Percentiles rank a stretch among this genome's conserved stretches.
Evolutionary conservation across 2,329 filamentous ascomycete species (phyloP).

Genomic region (Purpureocillium takamizusanense): DNA sequence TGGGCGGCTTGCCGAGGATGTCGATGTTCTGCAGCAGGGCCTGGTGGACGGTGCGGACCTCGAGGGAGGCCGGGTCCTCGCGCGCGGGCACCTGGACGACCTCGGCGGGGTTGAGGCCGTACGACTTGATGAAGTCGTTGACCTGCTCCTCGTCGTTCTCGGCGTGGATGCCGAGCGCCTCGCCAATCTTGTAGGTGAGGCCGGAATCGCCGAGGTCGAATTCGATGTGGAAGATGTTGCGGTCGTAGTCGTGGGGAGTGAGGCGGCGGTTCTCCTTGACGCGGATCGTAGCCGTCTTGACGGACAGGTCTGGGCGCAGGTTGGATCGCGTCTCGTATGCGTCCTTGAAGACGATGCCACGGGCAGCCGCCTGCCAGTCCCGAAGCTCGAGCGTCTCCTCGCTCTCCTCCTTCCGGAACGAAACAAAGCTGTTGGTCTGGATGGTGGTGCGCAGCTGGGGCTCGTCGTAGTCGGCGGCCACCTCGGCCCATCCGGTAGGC

Average conservation of each 20-base stretch:
- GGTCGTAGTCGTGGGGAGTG: slow-evolving; percentile 81
- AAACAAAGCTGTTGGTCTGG: slow-evolving; percentile 71
- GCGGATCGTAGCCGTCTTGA: slow-evolving; percentile 78
- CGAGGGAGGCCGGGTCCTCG: slow-evolving; percentile 63
- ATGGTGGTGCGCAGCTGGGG: slow-evolving; percentile 53
- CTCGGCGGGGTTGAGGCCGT: slow-evolving; percentile 73
- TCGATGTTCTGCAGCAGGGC: slow-evolving; percentile 86
- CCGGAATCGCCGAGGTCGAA: slow-evolving; percentile 90
- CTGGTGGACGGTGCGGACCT: slow-evolving; percentile 90
- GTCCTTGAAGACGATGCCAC: slow-evolving; percentile 89
- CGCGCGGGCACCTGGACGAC: slow-evolving; percentile 87
- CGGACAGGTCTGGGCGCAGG: slow-evolving; percentile 76
- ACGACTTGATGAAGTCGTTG: slow-evolving; percentile 78
- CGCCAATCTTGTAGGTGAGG: slow-evolving; percentile 92
- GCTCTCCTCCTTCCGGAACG: slow-evolving; percentile 66
- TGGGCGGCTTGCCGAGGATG: slow-evolving; percentile 92
- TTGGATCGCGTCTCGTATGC: slow-evolving; percentile 66
- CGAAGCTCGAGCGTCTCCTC: slow-evolving; percentile 59
- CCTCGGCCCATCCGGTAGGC: slow-evolving; percentile 70
- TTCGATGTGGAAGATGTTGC: slow-evolving; percentile 99
- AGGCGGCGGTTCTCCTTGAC: slow-evolving; percentile 95
- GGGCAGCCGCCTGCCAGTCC: slow-evolving; percentile 77
- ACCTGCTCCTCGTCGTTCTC: slow-evolving; percentile 81
- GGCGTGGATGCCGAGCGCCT: slow-evolving; percentile 91
- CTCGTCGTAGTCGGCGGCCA: slow-evolving; percentile 42